These are phyloP conservation scores for Scheffersomyces segobiensis DNA, from an alignment of 1,139 yeast species.

Conservation along the genomic window DNA sequence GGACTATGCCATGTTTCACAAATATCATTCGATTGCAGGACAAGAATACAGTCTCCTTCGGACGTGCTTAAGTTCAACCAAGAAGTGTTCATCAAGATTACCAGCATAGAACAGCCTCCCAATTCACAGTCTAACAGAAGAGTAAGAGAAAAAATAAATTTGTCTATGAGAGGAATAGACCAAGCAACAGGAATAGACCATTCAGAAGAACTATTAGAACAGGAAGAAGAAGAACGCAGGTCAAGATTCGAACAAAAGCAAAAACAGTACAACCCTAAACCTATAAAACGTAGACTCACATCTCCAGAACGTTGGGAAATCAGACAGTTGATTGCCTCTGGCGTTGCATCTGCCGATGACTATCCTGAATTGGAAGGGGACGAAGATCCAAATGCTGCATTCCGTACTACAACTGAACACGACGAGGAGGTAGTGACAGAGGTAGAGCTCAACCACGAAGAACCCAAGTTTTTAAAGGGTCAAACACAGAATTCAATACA, in stretches of 20 bases:
- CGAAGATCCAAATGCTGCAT: conserved; percentile 47
- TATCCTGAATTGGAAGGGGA: conserved; percentile 58
- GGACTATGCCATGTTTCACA: conserved; percentile 84
- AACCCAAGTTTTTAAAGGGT: conserved; percentile 74
- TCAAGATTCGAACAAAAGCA: conserved; percentile 5
- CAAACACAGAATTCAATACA: conserved; percentile 44
- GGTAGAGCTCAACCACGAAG: conserved; percentile 66
- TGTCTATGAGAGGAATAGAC: conserved; percentile 76
- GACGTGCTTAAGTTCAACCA: conserved; percentile 62
- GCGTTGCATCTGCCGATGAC: conserved; percentile 67
- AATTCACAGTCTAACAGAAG: conserved; percentile 22
- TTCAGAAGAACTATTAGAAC: conserved; percentile 16
- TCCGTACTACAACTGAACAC: conserved; percentile 19
- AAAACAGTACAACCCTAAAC: conserved; percentile 11
- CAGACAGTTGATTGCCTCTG: conserved; percentile 78
- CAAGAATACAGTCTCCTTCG: conserved; percentile 55
- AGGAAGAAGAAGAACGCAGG: conserved; percentile 27
- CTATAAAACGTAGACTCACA: conserved; percentile 52
- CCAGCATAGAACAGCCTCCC: conserved; percentile 35
- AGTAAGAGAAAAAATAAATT: conserved; percentile 43
- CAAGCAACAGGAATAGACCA: conserved; percentile 62
- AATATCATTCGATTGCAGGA: conserved; percentile 45
- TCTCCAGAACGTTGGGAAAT: conserved; percentile 94
- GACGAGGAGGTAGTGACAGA: conserved; percentile 55
- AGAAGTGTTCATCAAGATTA: conserved; percentile 63